Percentiles rank a stretch among this genome's conserved stretches.
These are phyloP conservation scores for Sporobolomyces phaffii DNA, from an alignment of 768 basidiomycete species.

Conservation along the genomic window DNA sequence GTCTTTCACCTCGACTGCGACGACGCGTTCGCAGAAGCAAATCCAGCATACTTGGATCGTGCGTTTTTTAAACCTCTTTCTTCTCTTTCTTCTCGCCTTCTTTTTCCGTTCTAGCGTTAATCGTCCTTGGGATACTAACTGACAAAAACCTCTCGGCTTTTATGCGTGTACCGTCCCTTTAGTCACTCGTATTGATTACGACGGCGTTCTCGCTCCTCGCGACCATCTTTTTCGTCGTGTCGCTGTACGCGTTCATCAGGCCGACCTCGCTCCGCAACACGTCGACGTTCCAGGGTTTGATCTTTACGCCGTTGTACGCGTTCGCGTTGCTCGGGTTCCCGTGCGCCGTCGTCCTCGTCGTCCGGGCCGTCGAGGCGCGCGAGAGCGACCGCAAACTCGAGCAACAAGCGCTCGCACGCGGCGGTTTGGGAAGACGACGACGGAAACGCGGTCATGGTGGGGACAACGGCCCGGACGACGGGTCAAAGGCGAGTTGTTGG, in stretches of 20 bases:
- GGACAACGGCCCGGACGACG: too few relatives aligned
- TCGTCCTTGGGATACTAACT: not conserved
- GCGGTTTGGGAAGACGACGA: not conserved
- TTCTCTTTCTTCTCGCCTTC: not conserved
- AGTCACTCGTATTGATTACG: slow-evolving; percentile 5
- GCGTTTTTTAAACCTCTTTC: not conserved
- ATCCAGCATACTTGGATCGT: not conserved
- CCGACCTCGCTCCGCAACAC: not conserved
- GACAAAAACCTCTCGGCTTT: not conserved
- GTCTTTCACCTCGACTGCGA: not conserved
- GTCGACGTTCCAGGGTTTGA: not conserved
- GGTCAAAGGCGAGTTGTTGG: not conserved
- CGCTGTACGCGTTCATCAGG: not conserved
- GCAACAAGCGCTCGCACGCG: too few relatives aligned
- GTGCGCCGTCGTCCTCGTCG: slow-evolving; percentile 1
- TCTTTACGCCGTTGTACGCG: slow-evolving; percentile 16
- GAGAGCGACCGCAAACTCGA: not conserved
- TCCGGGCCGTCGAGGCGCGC: not conserved
- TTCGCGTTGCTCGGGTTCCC: slow-evolving; percentile 8
- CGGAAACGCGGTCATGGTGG: too few relatives aligned
- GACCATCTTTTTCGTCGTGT: not conserved
- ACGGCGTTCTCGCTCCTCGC: slow-evolving; percentile 9
- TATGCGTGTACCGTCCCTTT: not conserved
- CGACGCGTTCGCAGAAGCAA: not conserved
- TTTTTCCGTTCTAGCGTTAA: not conserved